phyloP scores from a whole-genome alignment of 139 green algal species.

The Nannochloris sp. region DNA sequence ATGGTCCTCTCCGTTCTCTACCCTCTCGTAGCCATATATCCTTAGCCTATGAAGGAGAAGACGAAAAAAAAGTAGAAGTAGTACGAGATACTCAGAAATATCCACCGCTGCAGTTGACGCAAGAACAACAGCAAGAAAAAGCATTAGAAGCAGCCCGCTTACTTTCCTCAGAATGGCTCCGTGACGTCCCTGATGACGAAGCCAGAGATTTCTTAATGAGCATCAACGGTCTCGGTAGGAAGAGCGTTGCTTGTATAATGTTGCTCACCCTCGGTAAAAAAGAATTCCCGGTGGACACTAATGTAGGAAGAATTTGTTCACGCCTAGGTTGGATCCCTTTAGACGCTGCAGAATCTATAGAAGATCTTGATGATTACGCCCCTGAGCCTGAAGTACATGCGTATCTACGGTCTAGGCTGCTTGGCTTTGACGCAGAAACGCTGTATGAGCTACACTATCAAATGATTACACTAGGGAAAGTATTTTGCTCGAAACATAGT shows the following conservation, averaged over 20 bases:
- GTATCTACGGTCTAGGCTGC: slow-evolving; percentile 49
- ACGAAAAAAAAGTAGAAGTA: too few relatives aligned
- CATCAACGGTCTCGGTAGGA: slow-evolving; percentile 64
- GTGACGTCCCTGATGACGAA: slow-evolving; percentile 22
- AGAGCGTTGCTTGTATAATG: slow-evolving; percentile 62
- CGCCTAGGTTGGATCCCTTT: slow-evolving; percentile 49
- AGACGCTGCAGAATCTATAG: slow-evolving; percentile 26
- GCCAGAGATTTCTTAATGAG: slow-evolving; percentile 40
- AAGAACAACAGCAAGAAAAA: too few relatives aligned
- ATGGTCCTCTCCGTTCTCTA: too few relatives aligned
- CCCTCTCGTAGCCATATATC: too few relatives aligned
- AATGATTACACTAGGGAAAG: slow-evolving; percentile 87
- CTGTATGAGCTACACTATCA: slow-evolving; percentile 92
- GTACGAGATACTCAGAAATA: too few relatives aligned
- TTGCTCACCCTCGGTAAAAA: slow-evolving; percentile 51
- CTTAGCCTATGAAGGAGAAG: slow-evolving; percentile 55
- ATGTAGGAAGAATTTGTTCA: slow-evolving; percentile 58
- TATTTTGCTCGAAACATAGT: slow-evolving; percentile 63
- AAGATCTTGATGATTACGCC: slow-evolving; percentile 66
- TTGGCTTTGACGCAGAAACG: slow-evolving; percentile 43
- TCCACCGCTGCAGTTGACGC: too few relatives aligned
- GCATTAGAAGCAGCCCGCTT: too few relatives aligned
- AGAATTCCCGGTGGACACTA: slow-evolving; percentile 73
- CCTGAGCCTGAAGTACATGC: slow-evolving; percentile 63
- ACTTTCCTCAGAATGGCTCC: slow-evolving; percentile 51